Base-by-base conservation (phyloP, 352 stramenopile genomes). In the Pythium phragmiticola region DNA sequence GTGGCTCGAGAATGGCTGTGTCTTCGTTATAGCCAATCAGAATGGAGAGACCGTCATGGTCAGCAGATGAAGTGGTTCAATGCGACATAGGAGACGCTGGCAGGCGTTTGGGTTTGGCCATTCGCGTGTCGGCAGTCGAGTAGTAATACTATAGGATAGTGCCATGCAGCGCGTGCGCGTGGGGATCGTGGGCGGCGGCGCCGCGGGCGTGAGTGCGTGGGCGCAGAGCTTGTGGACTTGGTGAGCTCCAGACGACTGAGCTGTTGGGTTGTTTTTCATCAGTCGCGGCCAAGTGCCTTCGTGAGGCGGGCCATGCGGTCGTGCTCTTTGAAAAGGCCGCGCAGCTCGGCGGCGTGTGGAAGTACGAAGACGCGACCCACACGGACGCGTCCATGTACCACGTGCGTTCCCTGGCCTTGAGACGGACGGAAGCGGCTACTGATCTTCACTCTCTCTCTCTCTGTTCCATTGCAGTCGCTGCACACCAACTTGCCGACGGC, bases 401-500 rank as follows among this genome's bases (percentile, higher is more conserved):
- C 73, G 82, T 88, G 42, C 5, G 41, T 13, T 13, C n/a, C 49
- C 8, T 46, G 13, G 33, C 8, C 26, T 30, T 19, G 9, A 36
- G 26, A 30, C 26, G 26, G 26, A 30, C 26, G 26, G 13, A 41
- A 5, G n/a, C 43, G 43, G 11, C 7, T 3, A n/a, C 43, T 49
- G 43, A 49, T 9, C 1, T 19, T 30, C 26, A 26, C 9, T 11
- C 13, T 54, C 48, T 21, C 48, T 58, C 9, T 26, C 17, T 17
- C 13, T 63, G 36, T 34, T 26, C 5, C 39, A 3, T 39, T 4
- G 12, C 30, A 91, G 81, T 94, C 84, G 11, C 72, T 94, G 53
- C 84, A 82, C 50, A 94, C 84, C 46, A 94, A 94, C 60, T 49
- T 94, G 19, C 84, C 84, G 46, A 92, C 81, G 7, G 64, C 81